Base-by-base conservation (phyloP, 164 flowering plant species). In the Tetrastigma voinierianum region DNA sequence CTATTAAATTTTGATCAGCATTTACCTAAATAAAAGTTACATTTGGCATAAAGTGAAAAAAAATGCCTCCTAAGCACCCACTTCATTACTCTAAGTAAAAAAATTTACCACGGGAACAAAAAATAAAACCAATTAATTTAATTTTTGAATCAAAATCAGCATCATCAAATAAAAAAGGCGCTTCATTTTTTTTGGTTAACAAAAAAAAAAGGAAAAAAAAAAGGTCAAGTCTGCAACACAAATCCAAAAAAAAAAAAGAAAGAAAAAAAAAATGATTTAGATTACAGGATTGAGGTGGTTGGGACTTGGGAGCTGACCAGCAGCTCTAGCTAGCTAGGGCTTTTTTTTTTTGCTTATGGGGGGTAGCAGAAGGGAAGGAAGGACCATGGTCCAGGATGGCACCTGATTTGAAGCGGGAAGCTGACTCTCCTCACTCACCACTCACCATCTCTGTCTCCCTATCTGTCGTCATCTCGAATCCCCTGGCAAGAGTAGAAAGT, bases 401-500 rank as follows among this genome's bases (percentile, higher is more conserved):
- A 73, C 43, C 65, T 66, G 70, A 72, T 46, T 23, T 17, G 15
- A 55, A 40, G 12, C 56, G 51, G 46, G 10, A 48, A 17, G 3
- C 58, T 64, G 67, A 54, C 23, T 2, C 43, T 56, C 23, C 47
- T 63, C 57, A 64, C 73, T 59, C 40, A 18, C 53, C 64, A n/a
- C 23, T 17, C 51, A n/a, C n/a, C 23, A 32, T 59, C 25, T 64
- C 12, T 61, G 59, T 67, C 48, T 49, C 45, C 6, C 55, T 49
- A 54, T 51, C 72, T 62, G 60, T 63, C 62, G 59, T 64, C 51
- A 47, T 69, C 73, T 70, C 59, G 67, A 61, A 70, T 51, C 66
- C 69, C 71, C 77, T 68, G 68, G 68, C 71, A 60, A 69, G 66
- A 66, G 46, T 59, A 73, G 76, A 59, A 68, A 60, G 66, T 9